Evolutionary conservation across 2,329 filamentous ascomycete genomes (phyloP).

Genomic region (Mycogone perniciosa): DNA sequence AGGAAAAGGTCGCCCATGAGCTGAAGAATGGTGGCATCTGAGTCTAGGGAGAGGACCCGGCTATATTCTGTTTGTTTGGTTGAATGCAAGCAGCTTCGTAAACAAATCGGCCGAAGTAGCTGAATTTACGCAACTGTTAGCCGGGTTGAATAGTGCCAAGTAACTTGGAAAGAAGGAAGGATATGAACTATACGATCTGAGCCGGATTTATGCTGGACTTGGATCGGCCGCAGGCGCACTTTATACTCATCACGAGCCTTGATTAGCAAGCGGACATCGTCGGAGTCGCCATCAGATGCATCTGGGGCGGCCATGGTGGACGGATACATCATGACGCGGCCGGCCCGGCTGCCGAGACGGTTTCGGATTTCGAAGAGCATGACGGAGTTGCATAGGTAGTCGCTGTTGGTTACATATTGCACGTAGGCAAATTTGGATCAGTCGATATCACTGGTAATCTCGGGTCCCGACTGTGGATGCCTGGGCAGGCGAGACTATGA

Average conservation of each 20-base stretch:
- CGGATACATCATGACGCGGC: constrained; percentile 42
- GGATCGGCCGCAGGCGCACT: constrained; percentile 37
- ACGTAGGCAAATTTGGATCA: constrained; percentile 42
- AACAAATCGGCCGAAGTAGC: constrained; percentile 58
- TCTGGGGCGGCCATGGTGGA: constrained; percentile 29
- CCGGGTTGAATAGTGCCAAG: constrained; percentile 27
- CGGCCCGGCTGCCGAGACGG: constrained; percentile 36
- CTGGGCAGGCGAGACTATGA: not conserved
- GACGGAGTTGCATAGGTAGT: constrained; percentile 44
- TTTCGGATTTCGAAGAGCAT: constrained; percentile 43
- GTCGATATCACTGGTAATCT: constrained; percentile 26
- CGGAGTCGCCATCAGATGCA: constrained; percentile 21
- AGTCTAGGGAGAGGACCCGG: constrained; percentile 47
- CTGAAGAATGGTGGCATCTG: constrained; percentile 57
- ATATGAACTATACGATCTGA: constrained; percentile 18
- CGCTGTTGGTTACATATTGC: constrained; percentile 41
- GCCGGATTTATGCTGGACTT: constrained; percentile 31
- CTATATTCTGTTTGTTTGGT: constrained; percentile 54
- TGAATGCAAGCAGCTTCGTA: constrained; percentile 63
- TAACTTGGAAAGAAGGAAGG: not conserved
- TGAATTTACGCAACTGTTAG: constrained; percentile 5
- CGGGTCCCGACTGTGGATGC: not conserved
- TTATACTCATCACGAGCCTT: constrained; percentile 40
- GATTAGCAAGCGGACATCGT: constrained; percentile 30
- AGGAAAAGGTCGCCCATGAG: constrained; percentile 66